Evolutionary conservation across 2,329 filamentous ascomycete genomes (phyloP), one percentile per base, ranked within the genome.

Genomic region (Coniochaeta sp.): DNA sequence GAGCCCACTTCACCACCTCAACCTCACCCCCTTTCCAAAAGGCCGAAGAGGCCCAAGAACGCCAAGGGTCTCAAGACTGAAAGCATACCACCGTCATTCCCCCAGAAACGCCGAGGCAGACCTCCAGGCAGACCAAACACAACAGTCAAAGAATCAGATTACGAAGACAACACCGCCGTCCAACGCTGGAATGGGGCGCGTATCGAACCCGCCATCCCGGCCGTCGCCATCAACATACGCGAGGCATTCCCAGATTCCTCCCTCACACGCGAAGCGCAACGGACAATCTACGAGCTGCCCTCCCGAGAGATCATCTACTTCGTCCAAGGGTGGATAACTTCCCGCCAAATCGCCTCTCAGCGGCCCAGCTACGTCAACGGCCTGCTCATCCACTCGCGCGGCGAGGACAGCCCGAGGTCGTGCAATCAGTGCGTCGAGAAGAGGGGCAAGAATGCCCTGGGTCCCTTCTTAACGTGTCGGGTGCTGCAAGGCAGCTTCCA

Each of bases 351-450:
- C 12, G 61, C 61, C 51, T 59, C 58, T 9, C 53, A 58, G 49
- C 57, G 61, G 14, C 60, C 61, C 14, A 63, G 61, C 55, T 63
- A 63, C 46, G 55, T 63, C 52, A 63, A 63, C 50, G 61, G 59
- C 1, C 35, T 63, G 33, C 55, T 63, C 22, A 62, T 63, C 22
- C 61, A 63, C 52, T 62, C 61, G 13, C 56, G 61, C n/a, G 61
- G 61, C 18, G 47, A 55, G 16, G 61, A 63, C 42, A 54, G 56
- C 12, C 45, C 56, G 3, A 35, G 31, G 1, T 53, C 56, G 16
- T 63, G 61, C 45, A 26, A 10, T 4, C 54, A 57, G 33, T 63
- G 61, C 52, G 51, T 38, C 33, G 60, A 62, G 28, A 54, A 57
- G 18, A 56, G 59, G 6, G 49, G 33, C 22, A 61, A 61, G 46